Base-by-base conservation (phyloP, 371 early-diverging fungal genomes). In the Synchytrium microbalum region DNA sequence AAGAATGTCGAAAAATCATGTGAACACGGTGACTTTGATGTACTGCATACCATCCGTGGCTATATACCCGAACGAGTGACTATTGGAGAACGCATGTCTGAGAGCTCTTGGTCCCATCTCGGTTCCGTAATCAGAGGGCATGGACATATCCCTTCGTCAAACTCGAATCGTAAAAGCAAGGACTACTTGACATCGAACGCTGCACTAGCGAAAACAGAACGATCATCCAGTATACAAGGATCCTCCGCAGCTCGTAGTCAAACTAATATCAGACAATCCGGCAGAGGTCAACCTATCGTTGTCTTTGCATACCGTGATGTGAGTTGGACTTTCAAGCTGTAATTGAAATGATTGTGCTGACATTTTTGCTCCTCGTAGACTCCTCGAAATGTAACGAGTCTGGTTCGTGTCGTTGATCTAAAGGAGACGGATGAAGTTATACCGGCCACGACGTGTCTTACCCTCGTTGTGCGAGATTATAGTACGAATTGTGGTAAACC, bases 1-100 rank as follows among this genome's bases (percentile, higher is more conserved):
- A 73, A 73, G 61, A 71, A 75, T 28, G 16, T 46, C n/a, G 71
- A 71, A 16, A 62, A 63, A 3, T 30, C 26, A 26, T 62, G 58
- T 67, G 80, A 79, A 59, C 69, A 61, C 52, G 78, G 80, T 13
- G 81, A 79, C 54, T 74, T 78, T 67, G 76, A 77, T 64, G 60
- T 72, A 25, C 65, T 78, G 26, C 70, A 78, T 63, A 66, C 73
- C 5, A 53, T 81, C 19, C 67, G 68, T 32, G 76, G 77, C 54
- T 79, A 74, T 73, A 67, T 78, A 28, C 77, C 77, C 1, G 80
- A 79, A 62, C 33, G 66, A 19, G 54, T 75, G 16, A 32, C 33
- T 19, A 56, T 76, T 23, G 54, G 52, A 2, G 24, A 38, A 19
- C 46, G 46, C 19, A 5, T 38, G 46, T 38, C 46, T 5, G 46